A percentile compares a stretch with the other conserved stretches of the same genome.
These are phyloP conservation scores for Allium sativum DNA, from an alignment of 106 monocot genomes.

Conservation along the genomic window DNA sequence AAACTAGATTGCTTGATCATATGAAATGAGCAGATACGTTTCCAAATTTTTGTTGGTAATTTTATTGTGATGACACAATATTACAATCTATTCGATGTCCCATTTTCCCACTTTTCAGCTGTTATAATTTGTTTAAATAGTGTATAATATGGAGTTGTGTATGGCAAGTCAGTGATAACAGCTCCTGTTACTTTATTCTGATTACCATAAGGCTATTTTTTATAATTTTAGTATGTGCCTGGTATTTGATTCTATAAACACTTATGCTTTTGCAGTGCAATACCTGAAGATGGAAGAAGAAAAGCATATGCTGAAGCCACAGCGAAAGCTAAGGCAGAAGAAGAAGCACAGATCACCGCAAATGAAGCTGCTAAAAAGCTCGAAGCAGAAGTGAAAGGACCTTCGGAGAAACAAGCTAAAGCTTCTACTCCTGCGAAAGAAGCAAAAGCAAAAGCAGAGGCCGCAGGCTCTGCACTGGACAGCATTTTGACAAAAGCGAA, in stretches of 20 bases:
- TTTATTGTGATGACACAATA: too few relatives aligned
- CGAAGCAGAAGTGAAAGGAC: conserved; percentile 33
- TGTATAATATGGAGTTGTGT: too few relatives aligned
- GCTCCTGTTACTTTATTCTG: too few relatives aligned
- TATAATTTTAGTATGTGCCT: not conserved
- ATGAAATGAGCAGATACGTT: too few relatives aligned
- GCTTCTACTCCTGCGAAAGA: conserved; percentile 23
- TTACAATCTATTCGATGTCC: too few relatives aligned
- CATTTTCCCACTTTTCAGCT: too few relatives aligned
- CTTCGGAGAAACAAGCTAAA: conserved; percentile 23
- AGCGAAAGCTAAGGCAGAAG: conserved; percentile 64
- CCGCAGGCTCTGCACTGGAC: conserved; percentile 41
- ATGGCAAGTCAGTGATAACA: too few relatives aligned
- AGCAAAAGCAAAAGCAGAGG: conserved; percentile 20
- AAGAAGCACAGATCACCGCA: conserved; percentile 47
- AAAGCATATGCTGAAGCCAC: conserved; percentile 53
- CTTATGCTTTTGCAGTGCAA: conserved; percentile 26
- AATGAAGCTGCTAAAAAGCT: conserved; percentile 35
- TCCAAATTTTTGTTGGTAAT: too few relatives aligned
- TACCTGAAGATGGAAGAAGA: conserved; percentile 84
- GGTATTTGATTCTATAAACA: not conserved
- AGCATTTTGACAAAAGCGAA: conserved; percentile 36
- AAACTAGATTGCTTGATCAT: too few relatives aligned
- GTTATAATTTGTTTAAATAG: too few relatives aligned
- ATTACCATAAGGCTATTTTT: too few relatives aligned